Base-by-base conservation (phyloP, 805 yeast genomes). In the Cyberlindnera samutprakarnensis region DNA sequence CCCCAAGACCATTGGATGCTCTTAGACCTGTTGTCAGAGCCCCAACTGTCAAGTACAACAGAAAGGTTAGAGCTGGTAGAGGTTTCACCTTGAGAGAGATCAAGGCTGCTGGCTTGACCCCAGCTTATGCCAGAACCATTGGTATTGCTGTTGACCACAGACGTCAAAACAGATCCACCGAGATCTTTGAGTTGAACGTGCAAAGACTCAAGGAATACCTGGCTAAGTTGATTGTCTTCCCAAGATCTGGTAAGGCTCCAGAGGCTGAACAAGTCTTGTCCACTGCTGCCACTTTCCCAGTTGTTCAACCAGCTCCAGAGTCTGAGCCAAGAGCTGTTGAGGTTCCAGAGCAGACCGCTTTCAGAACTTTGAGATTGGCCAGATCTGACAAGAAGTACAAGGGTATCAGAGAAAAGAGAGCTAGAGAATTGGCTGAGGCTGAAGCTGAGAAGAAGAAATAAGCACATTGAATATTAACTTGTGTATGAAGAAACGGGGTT, bases 111-210 rank as follows among this genome's bases (percentile, higher is more conserved):
- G 96, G 95, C 62, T 76, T 85, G 60, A 69, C 88, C 58, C 70
- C 87, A 52, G 84, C 87, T 68, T 86, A 85, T 73, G 98, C 98
- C 64, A 87, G 95, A 81, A 82, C 97, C 61, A 68, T 92, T 57
- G 98, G 98, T 70, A 85, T 92, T 61, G 86, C 98, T 57, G 97
- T 90, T 62, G 98, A 92, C 77, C 95, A 85, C 90, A 90, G 98
- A 79, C 88, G 98, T 75, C 90, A 81, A 66, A 92, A 92, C 94
- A 88, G 85, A 76, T 79, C 88, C 58, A 83, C 83, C 58, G 98
- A 88, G 75, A 87, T 83, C 61, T 85, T 87, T 57, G 92, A 90
- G 64, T 71, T 75, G 55, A 92, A 92, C 73, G 96, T 92, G 60
- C 84, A 78, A 66, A 86, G 98, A 78, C 81, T 92, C 68, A 72